Percentiles rank a stretch among this genome's conserved stretches.
These are phyloP conservation scores for Sugiyamaella sp. DNA, from an alignment of 1,139 yeast species.

Conservation along the genomic window DNA sequence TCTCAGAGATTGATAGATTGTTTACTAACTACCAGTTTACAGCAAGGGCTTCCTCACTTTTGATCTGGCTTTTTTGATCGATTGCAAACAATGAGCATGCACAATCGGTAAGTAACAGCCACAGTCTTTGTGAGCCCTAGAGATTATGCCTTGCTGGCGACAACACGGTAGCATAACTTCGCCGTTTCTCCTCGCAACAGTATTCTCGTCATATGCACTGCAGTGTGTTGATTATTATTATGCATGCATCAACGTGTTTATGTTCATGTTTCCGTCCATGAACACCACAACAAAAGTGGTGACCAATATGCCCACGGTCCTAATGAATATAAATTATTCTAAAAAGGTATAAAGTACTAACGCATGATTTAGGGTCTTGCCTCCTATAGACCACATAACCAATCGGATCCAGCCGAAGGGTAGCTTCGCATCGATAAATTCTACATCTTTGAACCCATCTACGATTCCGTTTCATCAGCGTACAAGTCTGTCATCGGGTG, in stretches of 20 bases:
- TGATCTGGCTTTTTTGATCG: not conserved
- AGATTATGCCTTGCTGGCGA: too few species aligned
- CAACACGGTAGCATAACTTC: too few species aligned
- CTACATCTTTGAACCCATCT: conserved; percentile 15
- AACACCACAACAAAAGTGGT: too few species aligned
- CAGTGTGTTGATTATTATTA: not conserved
- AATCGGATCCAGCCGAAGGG: conserved; percentile 16
- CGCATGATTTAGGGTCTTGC: conserved; percentile 16
- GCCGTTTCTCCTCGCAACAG: not conserved
- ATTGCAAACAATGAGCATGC: conserved; percentile 4
- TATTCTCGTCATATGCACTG: not conserved
- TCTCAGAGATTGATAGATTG: not conserved
- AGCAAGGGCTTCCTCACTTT: too few species aligned
- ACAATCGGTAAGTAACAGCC: conserved; percentile 14
- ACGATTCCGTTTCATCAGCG: conserved; percentile 14
- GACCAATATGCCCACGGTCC: not conserved
- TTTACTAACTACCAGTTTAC: not conserved
- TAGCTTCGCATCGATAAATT: not conserved
- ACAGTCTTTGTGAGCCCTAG: not conserved
- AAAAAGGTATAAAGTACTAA: not conserved
- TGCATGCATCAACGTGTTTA: too few species aligned
- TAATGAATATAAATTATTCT: not conserved
- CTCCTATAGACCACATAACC: conserved; percentile 24
- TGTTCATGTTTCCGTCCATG: too few species aligned
- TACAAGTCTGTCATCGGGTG: not conserved